These are phyloP conservation scores for Pseudogymnoascus sp. DNA, from an alignment of 2,329 filamentous ascomycete species.

Conservation along the genomic window DNA sequence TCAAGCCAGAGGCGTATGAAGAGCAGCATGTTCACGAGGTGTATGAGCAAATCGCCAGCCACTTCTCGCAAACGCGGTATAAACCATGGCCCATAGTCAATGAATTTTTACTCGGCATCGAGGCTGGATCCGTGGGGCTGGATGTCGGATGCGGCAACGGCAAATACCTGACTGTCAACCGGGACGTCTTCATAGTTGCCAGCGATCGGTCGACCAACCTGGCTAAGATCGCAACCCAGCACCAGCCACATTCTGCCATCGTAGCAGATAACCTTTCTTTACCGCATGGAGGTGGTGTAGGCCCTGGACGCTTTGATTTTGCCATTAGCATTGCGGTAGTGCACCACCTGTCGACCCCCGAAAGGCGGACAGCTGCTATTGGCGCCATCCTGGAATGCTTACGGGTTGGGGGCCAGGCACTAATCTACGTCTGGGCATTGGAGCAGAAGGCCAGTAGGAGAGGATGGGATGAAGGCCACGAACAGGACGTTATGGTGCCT, in stretches of 20 bases:
- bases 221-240: slow-evolving; percentile 40
- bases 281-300: slow-evolving; percentile 48
- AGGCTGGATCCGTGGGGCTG: slow-evolving; percentile 68
- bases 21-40: slow-evolving; percentile 80
- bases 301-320: slow-evolving; percentile 60
- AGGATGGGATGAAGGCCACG: slow-evolving; percentile 75
- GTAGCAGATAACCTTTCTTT: slow-evolving; percentile 79
- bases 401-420: slow-evolving; percentile 50
- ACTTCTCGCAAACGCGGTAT: slow-evolving; percentile 73
- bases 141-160: slow-evolving; percentile 96
- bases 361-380: slow-evolving; percentile 65
- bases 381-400: slow-evolving; percentile 62
- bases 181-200: slow-evolving; percentile 67
- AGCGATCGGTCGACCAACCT: slow-evolving; percentile 68
- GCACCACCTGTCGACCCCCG: slow-evolving; percentile 79
- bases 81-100: slow-evolving; percentile 91
- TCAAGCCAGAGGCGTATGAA: slow-evolving; percentile 56
- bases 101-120: slow-evolving; percentile 59
- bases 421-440: slow-evolving; percentile 92
- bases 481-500: slow-evolving; percentile 90
- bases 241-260: slow-evolving; percentile 53
- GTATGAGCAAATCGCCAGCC: slow-evolving; percentile 78
- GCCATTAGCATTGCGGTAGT: slow-evolving; percentile 90
- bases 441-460: slow-evolving; percentile 81
- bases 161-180: slow-evolving; percentile 82